Evolutionary conservation across 768 basidiomycete species (phyloP).

Genomic region (Peribolospora kevripleyi): DNA sequence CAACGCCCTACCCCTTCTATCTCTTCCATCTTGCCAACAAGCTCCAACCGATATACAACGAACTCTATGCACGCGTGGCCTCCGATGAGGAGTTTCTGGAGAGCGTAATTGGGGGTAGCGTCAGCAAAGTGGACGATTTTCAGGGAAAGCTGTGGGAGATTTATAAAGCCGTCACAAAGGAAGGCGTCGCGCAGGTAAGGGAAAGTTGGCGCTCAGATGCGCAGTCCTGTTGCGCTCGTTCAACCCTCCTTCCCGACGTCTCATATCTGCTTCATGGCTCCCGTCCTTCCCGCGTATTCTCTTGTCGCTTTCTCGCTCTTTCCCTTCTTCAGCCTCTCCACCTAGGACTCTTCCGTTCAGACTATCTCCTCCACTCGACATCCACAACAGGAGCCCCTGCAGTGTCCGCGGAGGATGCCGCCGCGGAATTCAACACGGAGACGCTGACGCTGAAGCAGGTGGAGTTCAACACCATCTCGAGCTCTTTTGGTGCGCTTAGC

Average conservation of each 20-base stretch:
- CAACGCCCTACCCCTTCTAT: constrained; percentile 54
- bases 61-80: constrained; percentile 61
- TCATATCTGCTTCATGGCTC: background rate
- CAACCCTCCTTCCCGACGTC: background rate
- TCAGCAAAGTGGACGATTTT: constrained; percentile 64
- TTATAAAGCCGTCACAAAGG: constrained; percentile 51
- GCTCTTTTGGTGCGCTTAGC: constrained; percentile 64
- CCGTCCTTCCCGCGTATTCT: background rate
- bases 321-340: constrained; percentile 37
- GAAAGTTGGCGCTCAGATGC: background rate
- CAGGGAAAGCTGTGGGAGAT: constrained; percentile 63
- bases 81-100: constrained; percentile 59
- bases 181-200: constrained; percentile 33
- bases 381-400: constrained; percentile 6
- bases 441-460: constrained; percentile 65
- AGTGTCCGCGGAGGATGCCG: constrained; percentile 15
- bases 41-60: constrained; percentile 58
- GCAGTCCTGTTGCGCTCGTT: background rate
- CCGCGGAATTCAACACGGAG: constrained; percentile 16
- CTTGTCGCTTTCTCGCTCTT: constrained; percentile 2
- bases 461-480: constrained; percentile 91
- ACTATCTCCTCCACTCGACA: constrained; percentile 54
- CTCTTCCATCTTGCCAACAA: constrained; percentile 40
- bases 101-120: constrained; percentile 54
- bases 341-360: constrained; percentile 76